phyloP scores from a whole-genome alignment of 2,329 filamentous ascomycete species.

The Talaromyces sp. region DNA sequence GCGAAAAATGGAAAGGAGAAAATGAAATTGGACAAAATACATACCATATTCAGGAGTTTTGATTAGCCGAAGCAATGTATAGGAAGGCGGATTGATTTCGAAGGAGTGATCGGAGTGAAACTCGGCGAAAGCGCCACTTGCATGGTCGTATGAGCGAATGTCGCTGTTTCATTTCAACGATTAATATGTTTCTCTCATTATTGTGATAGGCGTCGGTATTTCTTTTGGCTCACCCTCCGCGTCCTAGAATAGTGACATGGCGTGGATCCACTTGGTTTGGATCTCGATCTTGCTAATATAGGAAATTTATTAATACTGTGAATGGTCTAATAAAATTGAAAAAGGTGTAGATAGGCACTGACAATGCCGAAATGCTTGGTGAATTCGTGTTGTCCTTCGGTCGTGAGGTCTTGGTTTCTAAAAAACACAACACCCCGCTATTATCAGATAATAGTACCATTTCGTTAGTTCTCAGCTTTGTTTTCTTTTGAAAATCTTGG shows the following conservation, averaged over 20 bases:
- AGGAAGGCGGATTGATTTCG: conserved; percentile 5
- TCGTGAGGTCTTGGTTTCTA: conserved; percentile 3
- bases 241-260: conserved; percentile 6
- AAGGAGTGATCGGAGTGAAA: conserved; percentile 5
- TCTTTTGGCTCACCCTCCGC: conserved; percentile 1
- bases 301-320: background rate
- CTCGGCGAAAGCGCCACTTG: conserved; percentile 1
- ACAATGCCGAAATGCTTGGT: conserved; percentile 6
- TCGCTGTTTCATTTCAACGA: background rate
- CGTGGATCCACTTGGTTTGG: conserved; percentile 8
- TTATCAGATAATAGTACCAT: background rate
- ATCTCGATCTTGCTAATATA: conserved; percentile 2
- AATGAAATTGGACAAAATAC: background rate
- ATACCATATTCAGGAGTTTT: conserved; percentile 5
- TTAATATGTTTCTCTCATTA: background rate
- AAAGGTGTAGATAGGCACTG: background rate
- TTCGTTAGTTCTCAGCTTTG: background rate
- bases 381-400: conserved; percentile 3
- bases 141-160: background rate
- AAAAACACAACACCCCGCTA: conserved; percentile 9
- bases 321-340: background rate
- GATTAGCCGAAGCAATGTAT: conserved; percentile 3
- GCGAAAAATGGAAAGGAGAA: background rate
- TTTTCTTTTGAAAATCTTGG: too few species aligned
- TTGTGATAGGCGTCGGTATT: too few species aligned